Evolutionary conservation across 208 protist genomes (phyloP).

Genomic region (Lotmaria passim): DNA sequence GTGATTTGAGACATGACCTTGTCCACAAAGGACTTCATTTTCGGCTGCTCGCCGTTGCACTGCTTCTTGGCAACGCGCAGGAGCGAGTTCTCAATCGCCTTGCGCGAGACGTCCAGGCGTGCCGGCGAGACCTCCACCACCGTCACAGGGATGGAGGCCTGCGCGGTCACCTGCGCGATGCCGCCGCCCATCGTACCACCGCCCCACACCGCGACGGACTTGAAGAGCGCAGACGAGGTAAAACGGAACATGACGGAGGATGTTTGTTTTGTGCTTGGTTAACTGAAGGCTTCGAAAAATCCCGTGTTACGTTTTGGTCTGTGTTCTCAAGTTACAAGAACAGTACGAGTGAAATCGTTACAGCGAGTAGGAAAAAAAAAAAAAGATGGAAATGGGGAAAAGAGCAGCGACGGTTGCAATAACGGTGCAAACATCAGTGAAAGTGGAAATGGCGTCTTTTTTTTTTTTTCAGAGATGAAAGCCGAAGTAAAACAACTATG

Average conservation of each 20-base stretch:
- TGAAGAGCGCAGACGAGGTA: constrained; percentile 37
- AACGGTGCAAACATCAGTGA: no score
- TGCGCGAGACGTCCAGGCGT: constrained; percentile 49
- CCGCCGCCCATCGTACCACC: constrained; percentile 79
- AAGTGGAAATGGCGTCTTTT: no score
- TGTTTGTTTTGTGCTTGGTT: no score
- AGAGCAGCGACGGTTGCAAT: no score
- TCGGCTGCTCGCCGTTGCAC: constrained; percentile 45
- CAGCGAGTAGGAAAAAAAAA: no score
- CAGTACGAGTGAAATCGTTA: no score
- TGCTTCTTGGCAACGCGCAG: constrained; percentile 69
- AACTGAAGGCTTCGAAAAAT: no score
- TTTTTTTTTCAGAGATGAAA: no score
- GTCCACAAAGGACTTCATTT: constrained; percentile 54
- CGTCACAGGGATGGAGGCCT: constrained; percentile 53
- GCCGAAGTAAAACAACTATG: no score
- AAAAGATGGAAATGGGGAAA: no score
- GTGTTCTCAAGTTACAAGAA: no score
- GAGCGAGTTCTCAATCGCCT: constrained; percentile 56
- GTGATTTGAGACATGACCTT: constrained; percentile 50
- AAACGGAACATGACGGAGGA: constrained; percentile 36
- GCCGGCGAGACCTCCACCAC: constrained; percentile 69
- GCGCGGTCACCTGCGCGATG: constrained; percentile 69
- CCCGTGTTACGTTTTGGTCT: no score
- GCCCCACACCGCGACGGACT: constrained; percentile 59